These are phyloP conservation scores for Diddensiella caesifluorescens DNA, from an alignment of 805 yeast species.

Conservation along the genomic window DNA sequence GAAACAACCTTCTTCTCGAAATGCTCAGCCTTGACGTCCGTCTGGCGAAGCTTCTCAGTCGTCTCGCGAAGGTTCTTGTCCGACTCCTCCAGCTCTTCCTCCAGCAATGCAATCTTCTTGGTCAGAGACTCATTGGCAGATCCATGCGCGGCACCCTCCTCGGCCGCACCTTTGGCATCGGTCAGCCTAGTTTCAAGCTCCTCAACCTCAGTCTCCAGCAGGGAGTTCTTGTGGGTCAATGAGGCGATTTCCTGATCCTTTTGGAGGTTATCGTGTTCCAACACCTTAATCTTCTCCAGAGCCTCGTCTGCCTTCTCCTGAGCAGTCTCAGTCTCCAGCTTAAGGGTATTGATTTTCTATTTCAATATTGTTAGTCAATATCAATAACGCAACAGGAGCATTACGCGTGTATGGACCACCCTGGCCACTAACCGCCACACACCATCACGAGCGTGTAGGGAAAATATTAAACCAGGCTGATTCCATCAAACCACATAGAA, in stretches of 20 bases:
- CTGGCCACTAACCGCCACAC: background rate
- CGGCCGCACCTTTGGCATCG: slow-evolving; percentile 80
- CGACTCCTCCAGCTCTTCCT: slow-evolving; percentile 85
- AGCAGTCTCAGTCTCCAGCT: slow-evolving; percentile 94
- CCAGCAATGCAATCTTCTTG: slow-evolving; percentile 83
- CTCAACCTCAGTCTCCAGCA: slow-evolving; percentile 73
- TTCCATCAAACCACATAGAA: too few species aligned
- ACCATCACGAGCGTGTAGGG: background rate
- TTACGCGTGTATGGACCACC: slow-evolving; percentile 1
- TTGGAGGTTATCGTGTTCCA: slow-evolving; percentile 87
- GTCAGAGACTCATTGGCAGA: slow-evolving; percentile 85
- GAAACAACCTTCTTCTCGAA: slow-evolving; percentile 90
- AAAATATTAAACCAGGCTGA: background rate
- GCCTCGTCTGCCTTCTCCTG: slow-evolving; percentile 94
- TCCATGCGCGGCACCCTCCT: slow-evolving; percentile 82
- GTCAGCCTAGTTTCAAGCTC: slow-evolving; percentile 67
- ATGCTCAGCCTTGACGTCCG: slow-evolving; percentile 94
- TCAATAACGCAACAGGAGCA: too few species aligned
- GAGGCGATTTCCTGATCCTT: slow-evolving; percentile 95
- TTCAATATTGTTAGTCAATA: background rate
- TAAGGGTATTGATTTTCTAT: slow-evolving; percentile 81
- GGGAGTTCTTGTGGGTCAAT: slow-evolving; percentile 84
- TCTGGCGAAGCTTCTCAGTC: slow-evolving; percentile 87
- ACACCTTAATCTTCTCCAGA: slow-evolving; percentile 69
- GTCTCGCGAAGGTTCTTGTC: slow-evolving; percentile 90